These are phyloP conservation scores for Karstenula rhodostoma DNA, from an alignment of 2,329 filamentous ascomycete species.

Conservation along the genomic window DNA sequence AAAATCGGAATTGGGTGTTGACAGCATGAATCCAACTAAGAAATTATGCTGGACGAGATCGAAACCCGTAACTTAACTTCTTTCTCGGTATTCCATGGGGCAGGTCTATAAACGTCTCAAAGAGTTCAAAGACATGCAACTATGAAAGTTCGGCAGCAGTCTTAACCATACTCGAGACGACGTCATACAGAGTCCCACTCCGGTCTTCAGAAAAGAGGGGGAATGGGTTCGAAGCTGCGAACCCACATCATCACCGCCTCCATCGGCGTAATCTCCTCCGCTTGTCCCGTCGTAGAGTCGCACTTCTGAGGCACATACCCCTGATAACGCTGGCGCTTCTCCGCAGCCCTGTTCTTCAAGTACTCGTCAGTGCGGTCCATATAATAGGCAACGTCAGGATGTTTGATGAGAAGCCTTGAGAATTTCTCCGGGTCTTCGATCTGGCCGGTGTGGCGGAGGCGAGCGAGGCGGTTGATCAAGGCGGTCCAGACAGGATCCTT, in stretches of 20 bases:
- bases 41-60: too few species aligned
- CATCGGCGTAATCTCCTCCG: background rate
- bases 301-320: too few species aligned
- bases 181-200: too few species aligned
- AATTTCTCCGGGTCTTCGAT: conserved; percentile 22
- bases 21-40: too few species aligned
- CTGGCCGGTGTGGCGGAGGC: conserved; percentile 11
- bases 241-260: background rate
- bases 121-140: too few species aligned
- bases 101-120: too few species aligned
- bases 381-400: conserved; percentile 9
- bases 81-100: too few species aligned
- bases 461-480: conserved; percentile 26
- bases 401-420: conserved; percentile 11
- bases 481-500: conserved; percentile 25
- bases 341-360: conserved; percentile 12
- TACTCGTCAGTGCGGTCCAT: conserved; percentile 18
- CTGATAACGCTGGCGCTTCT: background rate
- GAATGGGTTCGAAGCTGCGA: too few species aligned
- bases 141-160: too few species aligned
- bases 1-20: too few species aligned
- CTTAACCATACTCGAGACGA: background rate
- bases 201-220: too few species aligned
- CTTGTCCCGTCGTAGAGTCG: background rate
- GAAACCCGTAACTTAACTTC: too few species aligned